Conservation (phyloP, 371 early-diverging fungal genomes). For the Apophysomyces ossiformis region DNA sequence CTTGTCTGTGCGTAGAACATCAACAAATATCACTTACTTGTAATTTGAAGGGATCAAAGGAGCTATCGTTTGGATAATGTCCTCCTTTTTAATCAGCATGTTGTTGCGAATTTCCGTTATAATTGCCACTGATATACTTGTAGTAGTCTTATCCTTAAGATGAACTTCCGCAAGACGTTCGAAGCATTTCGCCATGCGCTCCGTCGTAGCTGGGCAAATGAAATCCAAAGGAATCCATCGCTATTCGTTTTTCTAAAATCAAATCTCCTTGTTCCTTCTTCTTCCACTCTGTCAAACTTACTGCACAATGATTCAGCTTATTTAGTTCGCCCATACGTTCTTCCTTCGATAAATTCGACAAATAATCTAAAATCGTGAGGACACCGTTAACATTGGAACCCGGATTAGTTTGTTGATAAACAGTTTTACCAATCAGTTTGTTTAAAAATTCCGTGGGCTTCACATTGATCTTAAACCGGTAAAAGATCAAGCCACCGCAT, state of each 20-base stretch:
- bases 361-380: constrained; percentile 22
- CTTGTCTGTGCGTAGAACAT: not conserved
- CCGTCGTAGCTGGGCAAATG: constrained; percentile 52
- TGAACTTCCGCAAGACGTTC: constrained; percentile 31
- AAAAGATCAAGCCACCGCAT: constrained; percentile 57
- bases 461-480: constrained; percentile 56
- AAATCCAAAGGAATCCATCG: constrained; percentile 58
- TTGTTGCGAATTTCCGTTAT: constrained; percentile 55
- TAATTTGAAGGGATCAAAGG: constrained; percentile 45
- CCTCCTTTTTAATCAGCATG: constrained; percentile 41
- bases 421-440: constrained; percentile 34
- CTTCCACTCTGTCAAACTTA: constrained; percentile 18
- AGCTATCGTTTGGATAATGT: constrained; percentile 46
- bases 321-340: constrained; percentile 30
- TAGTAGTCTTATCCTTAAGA: constrained; percentile 18
- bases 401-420: too few species aligned
- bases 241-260: constrained; percentile 19
- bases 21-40: constrained; percentile 27
- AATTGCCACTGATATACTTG: constrained; percentile 44
- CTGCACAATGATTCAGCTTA: constrained; percentile 41
- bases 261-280: not conserved
- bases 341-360: constrained; percentile 29
- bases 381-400: too few species aligned
- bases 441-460: constrained; percentile 49
- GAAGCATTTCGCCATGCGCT: constrained; percentile 43